Evolutionary conservation across 2,329 filamentous ascomycete species (phyloP).

Genomic region (Fusarium floridanum): DNA sequence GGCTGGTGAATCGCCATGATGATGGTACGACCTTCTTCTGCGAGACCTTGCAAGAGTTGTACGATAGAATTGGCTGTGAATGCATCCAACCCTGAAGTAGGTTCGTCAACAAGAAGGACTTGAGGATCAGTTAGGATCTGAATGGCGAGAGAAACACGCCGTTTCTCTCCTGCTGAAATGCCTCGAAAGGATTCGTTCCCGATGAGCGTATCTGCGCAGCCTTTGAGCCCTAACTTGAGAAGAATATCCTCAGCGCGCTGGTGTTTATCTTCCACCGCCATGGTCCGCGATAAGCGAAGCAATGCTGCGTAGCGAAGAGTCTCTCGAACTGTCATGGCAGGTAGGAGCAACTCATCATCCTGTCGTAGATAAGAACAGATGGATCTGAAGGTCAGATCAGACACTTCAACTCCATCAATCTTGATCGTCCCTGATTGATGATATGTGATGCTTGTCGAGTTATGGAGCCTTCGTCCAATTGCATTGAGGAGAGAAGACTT

Average conservation of each 20-base stretch:
- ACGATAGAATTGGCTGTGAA: slow-evolving; percentile 84
- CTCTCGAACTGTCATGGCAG: slow-evolving; percentile 81
- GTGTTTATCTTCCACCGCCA: slow-evolving; percentile 77
- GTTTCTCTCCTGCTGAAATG: slow-evolving; percentile 85
- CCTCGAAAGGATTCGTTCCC: slow-evolving; percentile 81
- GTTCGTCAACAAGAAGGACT: slow-evolving; percentile 80
- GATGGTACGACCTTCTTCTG: slow-evolving; percentile 79
- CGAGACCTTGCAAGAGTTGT: slow-evolving; percentile 77
- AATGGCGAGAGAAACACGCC: slow-evolving; percentile 81
- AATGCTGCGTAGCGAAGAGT: slow-evolving; percentile 79
- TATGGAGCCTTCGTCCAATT: slow-evolving; percentile 77
- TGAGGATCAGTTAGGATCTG: slow-evolving; percentile 82
- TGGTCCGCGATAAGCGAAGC: slow-evolving; percentile 76
- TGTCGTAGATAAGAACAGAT: slow-evolving; percentile 84
- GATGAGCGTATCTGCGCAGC: slow-evolving; percentile 81
- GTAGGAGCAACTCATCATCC: slow-evolving; percentile 80
- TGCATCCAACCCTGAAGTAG: slow-evolving; percentile 81
- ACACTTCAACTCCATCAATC: slow-evolving; percentile 78
- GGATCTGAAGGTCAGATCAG: slow-evolving; percentile 75
- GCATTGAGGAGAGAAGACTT: slow-evolving; percentile 82
- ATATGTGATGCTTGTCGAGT: slow-evolving; percentile 73
- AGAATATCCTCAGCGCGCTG: slow-evolving; percentile 79
- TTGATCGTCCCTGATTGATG: slow-evolving; percentile 71
- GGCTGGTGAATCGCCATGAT: slow-evolving; percentile 84
- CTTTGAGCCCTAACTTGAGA: slow-evolving; percentile 81